These are phyloP conservation scores for Candida neerlandica DNA, from an alignment of 1,139 yeast species.

Conservation along the genomic window DNA sequence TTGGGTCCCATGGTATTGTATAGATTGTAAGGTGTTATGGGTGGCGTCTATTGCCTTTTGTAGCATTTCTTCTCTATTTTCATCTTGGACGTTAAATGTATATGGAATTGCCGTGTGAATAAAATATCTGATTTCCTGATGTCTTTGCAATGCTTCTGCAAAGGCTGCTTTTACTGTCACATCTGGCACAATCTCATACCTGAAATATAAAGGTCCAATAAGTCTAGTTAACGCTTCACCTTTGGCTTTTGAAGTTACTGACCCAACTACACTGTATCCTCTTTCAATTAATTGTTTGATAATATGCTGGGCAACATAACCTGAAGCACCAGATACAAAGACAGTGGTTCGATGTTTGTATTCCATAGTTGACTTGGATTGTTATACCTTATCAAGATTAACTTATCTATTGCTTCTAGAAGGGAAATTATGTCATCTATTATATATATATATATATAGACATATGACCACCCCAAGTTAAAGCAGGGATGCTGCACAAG, in stretches of 20 bases:
- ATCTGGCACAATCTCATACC: conserved; percentile 50
- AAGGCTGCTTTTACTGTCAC: conserved; percentile 52
- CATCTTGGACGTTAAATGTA: conserved; percentile 22
- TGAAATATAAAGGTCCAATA: conserved; percentile 33
- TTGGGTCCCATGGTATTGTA: conserved; percentile 25
- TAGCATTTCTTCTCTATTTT: conserved; percentile 28
- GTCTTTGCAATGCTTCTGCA: conserved; percentile 47
- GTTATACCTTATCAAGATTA: neutral
- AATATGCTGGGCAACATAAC: conserved; percentile 51
- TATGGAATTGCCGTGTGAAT: conserved; percentile 46
- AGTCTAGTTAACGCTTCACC: conserved; percentile 31
- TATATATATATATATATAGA: neutral
- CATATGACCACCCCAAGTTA: too few species aligned
- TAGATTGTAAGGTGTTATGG: conserved; percentile 26
- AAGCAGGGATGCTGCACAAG: neutral
- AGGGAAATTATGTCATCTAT: neutral
- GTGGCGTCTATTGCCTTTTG: conserved; percentile 39
- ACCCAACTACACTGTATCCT: conserved; percentile 28
- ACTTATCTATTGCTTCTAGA: neutral
- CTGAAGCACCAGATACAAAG: conserved; percentile 58
- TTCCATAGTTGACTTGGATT: neutral
- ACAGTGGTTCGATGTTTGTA: conserved; percentile 19
- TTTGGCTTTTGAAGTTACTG: conserved; percentile 27
- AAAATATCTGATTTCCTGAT: conserved; percentile 52
- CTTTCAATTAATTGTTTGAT: conserved; percentile 25